A percentile compares a stretch with the other conserved stretches of the same genome.
phyloP scores from a whole-genome alignment of 78 protist species.

The Chrysochromulina parva region DNA sequence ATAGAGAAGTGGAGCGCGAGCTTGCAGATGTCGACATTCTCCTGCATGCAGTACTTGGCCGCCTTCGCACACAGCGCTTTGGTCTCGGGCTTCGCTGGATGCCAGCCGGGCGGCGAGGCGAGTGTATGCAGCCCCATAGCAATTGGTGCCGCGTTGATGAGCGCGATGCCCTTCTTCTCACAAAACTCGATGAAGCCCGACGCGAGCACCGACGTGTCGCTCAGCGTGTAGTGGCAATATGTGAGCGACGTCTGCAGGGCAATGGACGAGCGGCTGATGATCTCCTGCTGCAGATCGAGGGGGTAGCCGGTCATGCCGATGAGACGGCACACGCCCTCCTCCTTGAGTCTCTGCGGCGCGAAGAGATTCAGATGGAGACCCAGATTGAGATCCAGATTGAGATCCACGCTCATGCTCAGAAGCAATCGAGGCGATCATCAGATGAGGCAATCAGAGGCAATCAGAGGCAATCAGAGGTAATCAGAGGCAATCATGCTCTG shows the following conservation, averaged over 20 bases:
- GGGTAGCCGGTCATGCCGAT: constrained; percentile 58
- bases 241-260: constrained; percentile 4
- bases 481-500: too few species aligned
- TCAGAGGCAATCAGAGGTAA: too few species aligned
- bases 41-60: too few species aligned
- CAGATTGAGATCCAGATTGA: too few species aligned
- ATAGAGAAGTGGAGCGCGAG: too few species aligned
- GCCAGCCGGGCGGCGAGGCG: constrained; percentile 47
- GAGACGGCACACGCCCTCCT: constrained; percentile 12
- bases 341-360: constrained; percentile 17
- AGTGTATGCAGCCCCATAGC: constrained; percentile 41
- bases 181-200: constrained; percentile 16
- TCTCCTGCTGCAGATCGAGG: neutral
- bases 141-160: constrained; percentile 42
- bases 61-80: constrained; percentile 5
- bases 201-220: neutral
- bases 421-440: too few species aligned
- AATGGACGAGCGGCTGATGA: neutral
- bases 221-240: constrained; percentile 47
- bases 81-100: constrained; percentile 29
- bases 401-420: too few species aligned
- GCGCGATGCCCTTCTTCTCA: neutral
- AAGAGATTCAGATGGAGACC: too few species aligned
- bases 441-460: too few species aligned
- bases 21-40: too few species aligned